These are phyloP conservation scores for Lavandula angustifolia DNA, from an alignment of 257 asterid genomes.

Conservation along the genomic window DNA sequence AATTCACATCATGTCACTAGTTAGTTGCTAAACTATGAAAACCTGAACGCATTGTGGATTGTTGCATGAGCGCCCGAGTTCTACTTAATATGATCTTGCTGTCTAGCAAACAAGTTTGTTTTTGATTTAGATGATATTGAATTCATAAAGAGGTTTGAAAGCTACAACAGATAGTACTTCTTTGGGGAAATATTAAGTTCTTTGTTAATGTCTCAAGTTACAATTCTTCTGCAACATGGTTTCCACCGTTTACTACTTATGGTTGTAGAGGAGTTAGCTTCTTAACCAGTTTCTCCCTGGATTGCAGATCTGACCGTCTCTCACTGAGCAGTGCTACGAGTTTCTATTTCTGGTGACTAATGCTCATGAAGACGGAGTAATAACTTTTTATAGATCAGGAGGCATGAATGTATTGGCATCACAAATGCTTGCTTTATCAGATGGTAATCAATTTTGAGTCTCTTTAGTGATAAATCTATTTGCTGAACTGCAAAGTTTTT, in stretches of 20 bases:
- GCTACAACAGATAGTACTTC: neutral
- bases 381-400: constrained; percentile 57
- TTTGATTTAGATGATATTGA: no score
- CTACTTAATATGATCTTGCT: neutral
- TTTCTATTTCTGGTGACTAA: constrained; percentile 61
- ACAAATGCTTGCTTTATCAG: constrained; percentile 58
- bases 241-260: neutral
- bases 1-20: neutral
- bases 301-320: constrained; percentile 56
- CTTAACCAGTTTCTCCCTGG: constrained; percentile 23
- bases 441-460: constrained; percentile 49
- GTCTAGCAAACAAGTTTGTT: neutral
- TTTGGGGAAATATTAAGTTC: neutral
- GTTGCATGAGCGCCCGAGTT: constrained; percentile 13
- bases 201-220: neutral
- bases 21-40: neutral
- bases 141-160: no score
- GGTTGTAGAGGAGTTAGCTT: constrained; percentile 11
- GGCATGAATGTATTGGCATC: constrained; percentile 63
- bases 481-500: constrained; percentile 11
- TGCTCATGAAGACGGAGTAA: constrained; percentile 59
- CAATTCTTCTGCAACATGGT: neutral
- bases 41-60: neutral
- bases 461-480: neutral
- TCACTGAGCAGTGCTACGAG: constrained; percentile 73